Conservation (phyloP, 2,329 filamentous ascomycete genomes). For the Colletotrichum theobromicola region DNA sequence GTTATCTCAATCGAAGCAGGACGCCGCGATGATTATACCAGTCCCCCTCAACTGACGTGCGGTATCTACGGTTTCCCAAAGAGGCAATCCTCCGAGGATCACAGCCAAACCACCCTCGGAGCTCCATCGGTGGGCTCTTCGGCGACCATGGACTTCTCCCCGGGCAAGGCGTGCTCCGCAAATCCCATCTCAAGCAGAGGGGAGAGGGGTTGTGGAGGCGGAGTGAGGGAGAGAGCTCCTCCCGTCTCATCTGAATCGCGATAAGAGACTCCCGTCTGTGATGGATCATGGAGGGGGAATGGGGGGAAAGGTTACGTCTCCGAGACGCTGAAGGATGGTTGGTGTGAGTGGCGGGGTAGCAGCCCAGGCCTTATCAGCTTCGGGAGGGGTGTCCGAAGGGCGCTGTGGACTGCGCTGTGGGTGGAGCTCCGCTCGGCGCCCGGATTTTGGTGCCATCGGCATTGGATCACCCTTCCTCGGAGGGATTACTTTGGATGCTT, state of each 20-base stretch:
- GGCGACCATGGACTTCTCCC: not conserved
- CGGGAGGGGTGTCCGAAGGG: constrained; percentile 11
- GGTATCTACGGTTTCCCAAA: not conserved
- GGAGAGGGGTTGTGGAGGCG: constrained; percentile 6
- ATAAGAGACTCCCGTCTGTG: not conserved
- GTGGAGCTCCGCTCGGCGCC: constrained; percentile 8
- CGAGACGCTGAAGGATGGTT: not conserved
- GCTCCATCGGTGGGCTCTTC: constrained; percentile 5
- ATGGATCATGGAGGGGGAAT: not conserved
- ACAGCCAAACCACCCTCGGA: not conserved
- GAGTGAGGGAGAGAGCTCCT: not conserved
- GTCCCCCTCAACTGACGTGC: not conserved
- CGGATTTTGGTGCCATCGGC: not conserved
- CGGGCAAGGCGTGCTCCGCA: not conserved
- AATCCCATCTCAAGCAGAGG: not conserved
- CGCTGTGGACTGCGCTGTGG: not conserved
- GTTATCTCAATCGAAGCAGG: not conserved
- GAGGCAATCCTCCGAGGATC: not conserved
- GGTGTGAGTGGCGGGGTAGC: not conserved
- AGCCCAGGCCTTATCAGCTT: constrained; percentile 8
- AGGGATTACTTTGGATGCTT: not conserved
- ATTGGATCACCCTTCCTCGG: not conserved
- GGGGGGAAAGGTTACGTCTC: not conserved
- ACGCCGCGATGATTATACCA: constrained; percentile 1
- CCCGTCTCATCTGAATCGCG: not conserved